These are phyloP conservation scores for Linaria vulgaris DNA, from an alignment of 257 asterid species.

Conservation along the genomic window DNA sequence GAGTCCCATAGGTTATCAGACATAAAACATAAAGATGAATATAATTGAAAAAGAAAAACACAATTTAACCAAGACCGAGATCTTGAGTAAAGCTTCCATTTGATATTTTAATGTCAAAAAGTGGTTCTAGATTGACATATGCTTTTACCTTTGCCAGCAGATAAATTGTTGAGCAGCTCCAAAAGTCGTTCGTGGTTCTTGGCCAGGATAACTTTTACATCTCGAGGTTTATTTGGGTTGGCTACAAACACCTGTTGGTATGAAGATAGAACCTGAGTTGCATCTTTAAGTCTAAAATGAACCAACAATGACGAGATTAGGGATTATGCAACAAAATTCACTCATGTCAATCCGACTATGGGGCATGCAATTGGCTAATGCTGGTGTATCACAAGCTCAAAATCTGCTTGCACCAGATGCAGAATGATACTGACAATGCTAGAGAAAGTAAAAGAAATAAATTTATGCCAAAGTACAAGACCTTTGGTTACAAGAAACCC, in stretches of 20 bases:
- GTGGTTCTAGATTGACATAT: constrained; percentile 11
- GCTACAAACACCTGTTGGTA: constrained; percentile 87
- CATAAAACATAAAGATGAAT: constrained; percentile 4
- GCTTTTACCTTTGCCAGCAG: constrained; percentile 77
- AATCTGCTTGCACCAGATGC: background rate
- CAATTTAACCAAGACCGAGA: constrained; percentile 1
- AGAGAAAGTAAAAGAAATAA: background rate
- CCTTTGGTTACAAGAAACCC: too few relatives aligned
- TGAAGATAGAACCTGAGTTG: constrained; percentile 18
- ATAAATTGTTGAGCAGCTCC: constrained; percentile 67
- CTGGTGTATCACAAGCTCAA: background rate
- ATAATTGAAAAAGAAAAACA: background rate
- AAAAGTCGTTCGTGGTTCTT: constrained; percentile 80
- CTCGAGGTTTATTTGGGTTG: constrained; percentile 94
- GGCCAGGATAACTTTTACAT: constrained; percentile 74
- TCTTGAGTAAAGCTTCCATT: constrained; percentile 16
- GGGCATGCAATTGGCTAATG: constrained; percentile 6
- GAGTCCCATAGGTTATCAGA: constrained; percentile 16
- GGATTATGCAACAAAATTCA: background rate
- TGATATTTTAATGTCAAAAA: background rate
- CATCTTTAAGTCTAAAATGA: constrained; percentile 9
- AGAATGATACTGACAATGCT: background rate
- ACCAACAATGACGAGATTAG: background rate
- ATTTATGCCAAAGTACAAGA: too few relatives aligned
- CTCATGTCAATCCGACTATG: background rate